phyloP scores from a whole-genome alignment of 192 early-diverging fungal species.

The Entomortierella chlamydospora region DNA sequence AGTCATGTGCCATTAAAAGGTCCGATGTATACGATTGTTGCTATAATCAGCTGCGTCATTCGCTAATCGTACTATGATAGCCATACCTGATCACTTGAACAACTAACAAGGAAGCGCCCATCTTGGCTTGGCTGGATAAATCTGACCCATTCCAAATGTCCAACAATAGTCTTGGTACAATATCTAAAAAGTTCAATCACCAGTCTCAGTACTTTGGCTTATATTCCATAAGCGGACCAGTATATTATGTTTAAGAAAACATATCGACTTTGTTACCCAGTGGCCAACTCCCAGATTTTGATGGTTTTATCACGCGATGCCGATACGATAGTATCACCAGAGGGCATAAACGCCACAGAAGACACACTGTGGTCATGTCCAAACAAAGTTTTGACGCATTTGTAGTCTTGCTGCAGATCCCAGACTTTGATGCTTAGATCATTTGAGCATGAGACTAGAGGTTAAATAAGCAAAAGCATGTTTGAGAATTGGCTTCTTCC shows the following conservation, averaged over 20 bases:
- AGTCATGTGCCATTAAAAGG: too few species aligned
- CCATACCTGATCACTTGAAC: slow-evolving; percentile 86
- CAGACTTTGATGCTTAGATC: slow-evolving; percentile 94
- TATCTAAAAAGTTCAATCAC: slow-evolving; percentile 60
- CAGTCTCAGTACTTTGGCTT: background rate
- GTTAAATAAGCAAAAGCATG: background rate
- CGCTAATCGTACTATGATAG: too few species aligned
- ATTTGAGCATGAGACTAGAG: slow-evolving; percentile 86
- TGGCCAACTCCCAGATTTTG: slow-evolving; percentile 88
- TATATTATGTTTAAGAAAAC: background rate
- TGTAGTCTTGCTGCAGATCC: slow-evolving; percentile 85
- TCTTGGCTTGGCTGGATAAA: slow-evolving; percentile 75
- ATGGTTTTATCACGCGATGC: slow-evolving; percentile 92
- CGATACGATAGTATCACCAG: slow-evolving; percentile 85
- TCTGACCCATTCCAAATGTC: slow-evolving; percentile 93
- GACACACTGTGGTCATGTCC: slow-evolving; percentile 97
- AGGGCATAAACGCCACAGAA: slow-evolving; percentile 78
- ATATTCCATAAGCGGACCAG: background rate
- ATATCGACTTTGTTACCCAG: slow-evolving; percentile 69
- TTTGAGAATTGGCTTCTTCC: background rate
- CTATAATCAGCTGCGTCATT: too few species aligned
- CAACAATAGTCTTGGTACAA: slow-evolving; percentile 82
- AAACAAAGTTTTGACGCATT: slow-evolving; percentile 85
- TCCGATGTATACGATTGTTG: too few species aligned
- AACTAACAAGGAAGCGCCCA: slow-evolving; percentile 77